Evolutionary conservation across 2,329 filamentous ascomycete genomes (phyloP).

Genomic region (Paramyrothecium sp.): DNA sequence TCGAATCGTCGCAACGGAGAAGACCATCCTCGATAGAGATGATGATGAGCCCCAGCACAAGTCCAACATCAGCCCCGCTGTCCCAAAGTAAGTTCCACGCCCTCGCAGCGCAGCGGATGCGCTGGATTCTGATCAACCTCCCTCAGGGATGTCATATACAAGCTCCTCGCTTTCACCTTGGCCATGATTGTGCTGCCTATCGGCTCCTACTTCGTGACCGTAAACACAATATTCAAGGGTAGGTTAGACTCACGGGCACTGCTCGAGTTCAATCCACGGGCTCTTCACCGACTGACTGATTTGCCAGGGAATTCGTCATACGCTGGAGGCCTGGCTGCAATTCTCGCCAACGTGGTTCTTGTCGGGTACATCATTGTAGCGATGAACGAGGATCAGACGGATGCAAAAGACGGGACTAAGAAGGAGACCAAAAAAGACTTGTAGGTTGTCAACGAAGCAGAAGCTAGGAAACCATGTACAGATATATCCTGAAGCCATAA

Average conservation of each 20-base stretch:
- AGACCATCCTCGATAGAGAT: slow-evolving; percentile 63
- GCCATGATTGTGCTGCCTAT: slow-evolving; percentile 90
- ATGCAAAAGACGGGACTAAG: slow-evolving; percentile 41
- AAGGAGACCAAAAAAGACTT: slow-evolving; percentile 48
- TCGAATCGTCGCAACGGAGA: slow-evolving; percentile 64
- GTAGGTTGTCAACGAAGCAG: neutral
- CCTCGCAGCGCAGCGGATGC: slow-evolving; percentile 4
- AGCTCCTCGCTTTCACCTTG: slow-evolving; percentile 84
- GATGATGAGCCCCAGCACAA: slow-evolving; percentile 49
- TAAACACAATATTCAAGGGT: slow-evolving; percentile 79
- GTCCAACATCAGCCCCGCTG: slow-evolving; percentile 77
- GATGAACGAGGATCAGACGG: slow-evolving; percentile 76
- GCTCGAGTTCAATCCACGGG: neutral
- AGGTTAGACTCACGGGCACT: slow-evolving; percentile 18
- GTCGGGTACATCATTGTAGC: slow-evolving; percentile 90
- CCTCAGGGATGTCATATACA: slow-evolving; percentile 76
- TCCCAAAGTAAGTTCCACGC: slow-evolving; percentile 65
- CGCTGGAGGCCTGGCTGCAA: slow-evolving; percentile 79
- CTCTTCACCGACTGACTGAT: slow-evolving; percentile 6
- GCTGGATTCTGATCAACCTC: neutral
- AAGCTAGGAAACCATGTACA: slow-evolving; percentile 22
- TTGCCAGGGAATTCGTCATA: slow-evolving; percentile 78
- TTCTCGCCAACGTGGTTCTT: slow-evolving; percentile 89
- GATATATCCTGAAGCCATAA: neutral
- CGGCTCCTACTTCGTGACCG: slow-evolving; percentile 80